Conservation (phyloP, 2,329 filamentous ascomycete genomes). For the Sarocladium kiliense region DNA sequence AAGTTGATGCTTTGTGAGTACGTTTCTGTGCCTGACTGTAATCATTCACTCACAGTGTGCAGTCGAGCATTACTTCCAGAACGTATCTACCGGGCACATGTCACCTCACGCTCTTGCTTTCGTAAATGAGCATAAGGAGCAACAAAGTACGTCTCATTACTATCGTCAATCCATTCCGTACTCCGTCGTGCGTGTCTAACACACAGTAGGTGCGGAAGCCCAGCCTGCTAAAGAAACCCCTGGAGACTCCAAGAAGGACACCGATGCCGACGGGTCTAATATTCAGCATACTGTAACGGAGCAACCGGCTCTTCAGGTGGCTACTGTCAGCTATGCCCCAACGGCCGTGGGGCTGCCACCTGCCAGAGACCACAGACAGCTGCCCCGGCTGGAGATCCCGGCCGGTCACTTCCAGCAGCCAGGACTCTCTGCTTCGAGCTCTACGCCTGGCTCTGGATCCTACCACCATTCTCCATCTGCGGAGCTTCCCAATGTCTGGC, state of each 20-base stretch:
- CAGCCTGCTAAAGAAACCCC: background rate
- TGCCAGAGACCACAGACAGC: background rate
- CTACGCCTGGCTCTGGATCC: background rate
- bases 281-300: background rate
- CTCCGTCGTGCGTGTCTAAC: background rate
- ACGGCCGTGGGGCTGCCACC: background rate
- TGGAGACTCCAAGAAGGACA: background rate
- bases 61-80: slow-evolving; percentile 44
- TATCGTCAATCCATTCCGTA: background rate
- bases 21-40: background rate
- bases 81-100: slow-evolving; percentile 28
- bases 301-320: background rate
- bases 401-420: background rate
- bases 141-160: slow-evolving; percentile 16
- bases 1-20: slow-evolving; percentile 34
- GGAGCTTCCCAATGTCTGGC: background rate
- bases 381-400: slow-evolving; percentile 1
- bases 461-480: background rate
- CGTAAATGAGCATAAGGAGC: slow-evolving; percentile 26
- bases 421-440: background rate
- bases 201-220: background rate
- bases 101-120: slow-evolving; percentile 32
- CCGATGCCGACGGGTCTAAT: background rate
- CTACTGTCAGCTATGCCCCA: background rate
- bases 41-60: slow-evolving; percentile 8